Percentiles rank a stretch among this genome's conserved stretches.
These are phyloP conservation scores for Pythium rhizo-oryzae DNA, from an alignment of 352 stramenopile species.

Conservation along the genomic window DNA sequence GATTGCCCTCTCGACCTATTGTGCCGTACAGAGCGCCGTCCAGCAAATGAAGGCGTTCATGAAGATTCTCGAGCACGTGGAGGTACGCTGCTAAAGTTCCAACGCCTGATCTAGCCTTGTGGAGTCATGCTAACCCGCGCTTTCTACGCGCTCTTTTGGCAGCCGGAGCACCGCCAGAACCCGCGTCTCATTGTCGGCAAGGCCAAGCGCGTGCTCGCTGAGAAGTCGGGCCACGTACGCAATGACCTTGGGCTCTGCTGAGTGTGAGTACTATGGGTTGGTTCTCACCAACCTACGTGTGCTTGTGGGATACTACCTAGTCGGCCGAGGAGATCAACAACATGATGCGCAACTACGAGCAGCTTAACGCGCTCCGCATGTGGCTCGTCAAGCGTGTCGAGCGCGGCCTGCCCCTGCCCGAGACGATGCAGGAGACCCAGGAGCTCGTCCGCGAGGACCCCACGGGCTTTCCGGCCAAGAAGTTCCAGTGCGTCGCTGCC, in stretches of 20 bases:
- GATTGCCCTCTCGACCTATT: not conserved
- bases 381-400: conserved; percentile 86
- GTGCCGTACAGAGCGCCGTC: conserved; percentile 60
- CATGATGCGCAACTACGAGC: conserved; percentile 85
- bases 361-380: conserved; percentile 69
- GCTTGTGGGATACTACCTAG: too few relatives aligned
- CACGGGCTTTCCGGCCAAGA: conserved; percentile 84
- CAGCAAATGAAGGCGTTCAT: conserved; percentile 87
- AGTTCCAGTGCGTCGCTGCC: conserved; percentile 61
- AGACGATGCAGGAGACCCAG: conserved; percentile 78
- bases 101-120: not conserved
- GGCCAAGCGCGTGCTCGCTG: conserved; percentile 77
- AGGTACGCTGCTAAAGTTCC: conserved; percentile 41
- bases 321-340: conserved; percentile 87
- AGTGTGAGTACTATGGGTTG: not conserved
- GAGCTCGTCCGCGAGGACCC: conserved; percentile 81
- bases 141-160: not conserved
- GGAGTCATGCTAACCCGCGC: too few relatives aligned
- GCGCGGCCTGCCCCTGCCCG: conserved; percentile 68
- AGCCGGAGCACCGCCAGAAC: conserved; percentile 72
- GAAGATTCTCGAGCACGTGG: conserved; percentile 74
- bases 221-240: conserved; percentile 83
- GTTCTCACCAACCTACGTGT: not conserved
- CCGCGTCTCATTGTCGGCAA: conserved; percentile 85
- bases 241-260: not conserved